phyloP scores from a whole-genome alignment of 345 rosid genomes.

The Isatis tinctoria region DNA sequence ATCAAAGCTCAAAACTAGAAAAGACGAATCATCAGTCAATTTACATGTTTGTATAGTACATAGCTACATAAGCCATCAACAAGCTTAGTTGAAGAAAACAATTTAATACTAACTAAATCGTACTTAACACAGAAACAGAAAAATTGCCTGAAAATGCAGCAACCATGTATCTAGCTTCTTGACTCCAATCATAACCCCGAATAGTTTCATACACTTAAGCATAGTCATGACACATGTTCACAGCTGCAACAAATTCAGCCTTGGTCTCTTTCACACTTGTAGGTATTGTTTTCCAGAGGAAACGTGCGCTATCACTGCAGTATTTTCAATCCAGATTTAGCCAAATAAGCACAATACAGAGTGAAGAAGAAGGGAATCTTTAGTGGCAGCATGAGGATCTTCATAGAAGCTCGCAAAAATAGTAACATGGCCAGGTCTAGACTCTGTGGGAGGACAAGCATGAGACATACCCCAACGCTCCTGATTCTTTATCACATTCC shows the following conservation, averaged over 20 bases:
- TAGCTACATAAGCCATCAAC: background rate
- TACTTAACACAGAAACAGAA: background rate
- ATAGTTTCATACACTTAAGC: slow-evolving; percentile 71
- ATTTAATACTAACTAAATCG: background rate
- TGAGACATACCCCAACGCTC: slow-evolving; percentile 99
- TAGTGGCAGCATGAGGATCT: slow-evolving; percentile 96
- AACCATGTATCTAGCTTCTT: slow-evolving; percentile 53
- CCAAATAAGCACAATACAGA: background rate
- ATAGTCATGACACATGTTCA: slow-evolving; percentile 79
- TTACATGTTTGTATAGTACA: background rate
- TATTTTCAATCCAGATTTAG: background rate
- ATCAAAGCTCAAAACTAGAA: background rate
- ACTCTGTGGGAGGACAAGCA: slow-evolving; percentile 98
- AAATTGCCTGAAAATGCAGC: slow-evolving; percentile 55
- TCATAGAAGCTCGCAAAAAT: slow-evolving; percentile 96
- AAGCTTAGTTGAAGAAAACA: background rate
- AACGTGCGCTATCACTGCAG: slow-evolving; percentile 74
- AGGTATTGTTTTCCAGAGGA: slow-evolving; percentile 83
- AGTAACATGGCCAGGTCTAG: slow-evolving; percentile 96
- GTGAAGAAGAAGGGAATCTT: slow-evolving; percentile 42
- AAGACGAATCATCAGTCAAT: background rate
- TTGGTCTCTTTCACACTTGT: slow-evolving; percentile 57
- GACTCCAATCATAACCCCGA: slow-evolving; percentile 73
- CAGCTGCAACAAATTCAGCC: slow-evolving; percentile 65
- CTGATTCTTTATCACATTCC: slow-evolving; percentile 61